These are phyloP conservation scores for Auriscalpium microsporum DNA, from an alignment of 768 basidiomycete genomes.

Conservation along the genomic window DNA sequence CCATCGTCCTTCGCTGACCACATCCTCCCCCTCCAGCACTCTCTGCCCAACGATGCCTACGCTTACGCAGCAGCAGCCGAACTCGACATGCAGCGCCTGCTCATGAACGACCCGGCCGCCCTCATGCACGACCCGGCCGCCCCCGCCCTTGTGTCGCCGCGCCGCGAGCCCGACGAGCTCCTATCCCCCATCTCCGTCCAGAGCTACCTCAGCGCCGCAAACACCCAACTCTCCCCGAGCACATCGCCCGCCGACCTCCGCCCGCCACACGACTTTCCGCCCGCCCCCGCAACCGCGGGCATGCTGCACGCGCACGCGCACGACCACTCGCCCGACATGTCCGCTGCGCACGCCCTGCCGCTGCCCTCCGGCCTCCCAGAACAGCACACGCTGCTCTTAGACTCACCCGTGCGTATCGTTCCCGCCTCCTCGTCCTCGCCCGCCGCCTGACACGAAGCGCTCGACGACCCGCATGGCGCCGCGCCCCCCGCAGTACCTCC, in stretches of 20 bases:
- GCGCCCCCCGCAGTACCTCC: no score
- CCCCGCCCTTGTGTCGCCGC: not conserved
- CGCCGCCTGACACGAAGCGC: no score
- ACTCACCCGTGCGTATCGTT: conserved; percentile 12
- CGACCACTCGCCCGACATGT: not conserved
- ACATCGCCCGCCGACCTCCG: conserved; percentile 13
- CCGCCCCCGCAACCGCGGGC: conserved; percentile 4
- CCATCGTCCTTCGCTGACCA: conserved; percentile 10
- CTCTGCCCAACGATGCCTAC: not conserved
- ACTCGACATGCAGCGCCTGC: conserved; percentile 8
- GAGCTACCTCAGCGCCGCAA: conserved; percentile 5
- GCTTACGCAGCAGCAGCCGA: conserved; percentile 12
- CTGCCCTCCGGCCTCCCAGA: conserved; percentile 6
- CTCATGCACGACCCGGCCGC: conserved; percentile 3
- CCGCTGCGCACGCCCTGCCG: no score
- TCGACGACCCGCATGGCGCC: no score
- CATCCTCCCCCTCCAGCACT: conserved; percentile 6
- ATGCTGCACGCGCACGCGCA: conserved; percentile 14
- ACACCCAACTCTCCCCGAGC: conserved; percentile 8
- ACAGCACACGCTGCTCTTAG: conserved; percentile 18
- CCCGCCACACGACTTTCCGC: conserved; percentile 12
- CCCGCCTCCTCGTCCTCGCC: conserved; percentile 1
- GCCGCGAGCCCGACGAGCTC: conserved; percentile 9
- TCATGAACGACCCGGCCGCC: conserved; percentile 7
- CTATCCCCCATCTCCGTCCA: conserved; percentile 12